These are phyloP conservation scores for Aphanocladium album DNA, from an alignment of 2,329 filamentous ascomycete species.

Conservation along the genomic window DNA sequence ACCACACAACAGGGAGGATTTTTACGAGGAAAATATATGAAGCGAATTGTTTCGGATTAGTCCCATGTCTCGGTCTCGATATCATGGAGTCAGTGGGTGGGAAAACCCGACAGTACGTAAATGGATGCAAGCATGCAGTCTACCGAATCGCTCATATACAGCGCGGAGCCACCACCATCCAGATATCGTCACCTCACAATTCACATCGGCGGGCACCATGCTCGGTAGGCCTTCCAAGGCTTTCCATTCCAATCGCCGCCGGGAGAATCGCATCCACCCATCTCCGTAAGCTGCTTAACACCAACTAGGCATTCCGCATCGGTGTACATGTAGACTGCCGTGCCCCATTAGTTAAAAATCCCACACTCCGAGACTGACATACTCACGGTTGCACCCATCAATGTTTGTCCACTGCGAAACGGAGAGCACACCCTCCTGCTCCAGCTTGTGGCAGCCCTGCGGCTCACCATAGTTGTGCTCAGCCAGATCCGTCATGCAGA, in stretches of 20 bases:
- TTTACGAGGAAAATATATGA: background rate
- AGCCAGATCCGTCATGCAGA: constrained; percentile 4
- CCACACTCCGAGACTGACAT: background rate
- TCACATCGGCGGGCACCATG: constrained; percentile 7
- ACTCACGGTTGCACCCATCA: constrained; percentile 8
- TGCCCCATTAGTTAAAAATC: background rate
- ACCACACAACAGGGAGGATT: background rate
- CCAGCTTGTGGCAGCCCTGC: constrained; percentile 6
- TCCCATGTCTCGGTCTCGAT: background rate
- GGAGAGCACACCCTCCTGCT: background rate
- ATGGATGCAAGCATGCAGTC: too few relatives aligned
- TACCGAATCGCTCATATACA: too few relatives aligned
- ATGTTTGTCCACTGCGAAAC: constrained; percentile 8
- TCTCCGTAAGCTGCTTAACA: background rate
- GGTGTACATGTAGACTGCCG: constrained; percentile 5
- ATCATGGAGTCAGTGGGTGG: too few relatives aligned
- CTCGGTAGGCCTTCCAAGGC: constrained; percentile 5
- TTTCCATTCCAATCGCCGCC: background rate
- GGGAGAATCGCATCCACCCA: constrained; percentile 1
- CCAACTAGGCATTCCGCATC: background rate
- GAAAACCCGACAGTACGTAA: too few relatives aligned
- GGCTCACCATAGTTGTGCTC: constrained; percentile 9
- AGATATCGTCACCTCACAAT: background rate
- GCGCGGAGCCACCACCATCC: background rate
- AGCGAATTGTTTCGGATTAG: background rate